Base-by-base conservation (phyloP, 164 flowering plant genomes). In the Tinospora cordifolia region DNA sequence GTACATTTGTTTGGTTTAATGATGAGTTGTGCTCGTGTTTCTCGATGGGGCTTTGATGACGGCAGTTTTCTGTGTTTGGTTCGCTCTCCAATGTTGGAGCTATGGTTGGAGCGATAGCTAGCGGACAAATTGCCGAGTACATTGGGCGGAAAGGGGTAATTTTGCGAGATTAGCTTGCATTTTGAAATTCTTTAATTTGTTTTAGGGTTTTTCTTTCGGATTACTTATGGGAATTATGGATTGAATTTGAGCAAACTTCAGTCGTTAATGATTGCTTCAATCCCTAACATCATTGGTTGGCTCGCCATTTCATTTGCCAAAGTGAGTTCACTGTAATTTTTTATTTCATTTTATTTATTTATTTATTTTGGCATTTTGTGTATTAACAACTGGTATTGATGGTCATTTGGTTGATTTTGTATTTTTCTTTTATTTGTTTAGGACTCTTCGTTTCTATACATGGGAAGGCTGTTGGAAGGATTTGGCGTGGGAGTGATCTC, bases 211-310 rank as follows among this genome's bases (percentile, higher is more conserved):
- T 38, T 21, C n/a, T n/a, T 54, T 54, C 21, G 2, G 60, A 54
- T 19, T 54, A 21, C 21, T 54, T 54, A 21, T 8, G 60, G 8
- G 9, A 54, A 9, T 17, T n/a, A 63, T 47, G 21, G 44, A 21
- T 49, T 49, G 36, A 64, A 64, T 71, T 63, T 63, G 21, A 63
- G 64, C 63, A 68, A 36, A 25, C 70, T 78, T 72, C 83, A 88
- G 93, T 85, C 93, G 8, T 74, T 88, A 72, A 87, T 87, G 90
- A 87, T 88, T 24, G 90, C 93, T 54, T 65, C 93, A 8, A 84
- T 88, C 59, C 93, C 93, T n/a, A 88, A 88, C 71, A 83, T 88
- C 62, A 86, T 88, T n/a, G 93, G 93, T 12, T 88, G 93, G 93
- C 89, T 88, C 17, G 84, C 87, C 62, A 86, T 88, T 70, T 88